A percentile compares a stretch with the other conserved stretches of the same genome.
phyloP scores from a whole-genome alignment of 2,329 filamentous ascomycete species.

The Hypoxylon sp. region DNA sequence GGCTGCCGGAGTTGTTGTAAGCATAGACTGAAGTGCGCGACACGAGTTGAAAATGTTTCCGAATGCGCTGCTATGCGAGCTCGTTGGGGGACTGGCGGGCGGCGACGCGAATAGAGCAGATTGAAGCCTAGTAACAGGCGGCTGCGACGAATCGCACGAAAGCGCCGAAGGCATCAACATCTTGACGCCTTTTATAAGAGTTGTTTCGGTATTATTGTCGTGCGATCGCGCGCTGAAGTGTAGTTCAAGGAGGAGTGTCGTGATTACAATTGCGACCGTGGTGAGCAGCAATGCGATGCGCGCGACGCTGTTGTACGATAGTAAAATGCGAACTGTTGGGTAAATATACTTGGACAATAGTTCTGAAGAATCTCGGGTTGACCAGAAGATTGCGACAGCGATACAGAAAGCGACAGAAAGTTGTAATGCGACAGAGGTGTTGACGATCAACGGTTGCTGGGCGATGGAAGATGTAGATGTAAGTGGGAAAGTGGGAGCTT shows the following conservation, averaged over 20 bases:
- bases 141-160: conserved; percentile 67
- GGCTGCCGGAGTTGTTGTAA: conserved; percentile 57
- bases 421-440: conserved; percentile 33
- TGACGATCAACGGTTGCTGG: conserved; percentile 39
- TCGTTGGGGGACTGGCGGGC: conserved; percentile 67
- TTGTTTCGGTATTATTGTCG: conserved; percentile 14
- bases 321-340: conserved; percentile 10
- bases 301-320: conserved; percentile 6
- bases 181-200: conserved; percentile 40
- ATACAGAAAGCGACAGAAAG: conserved; percentile 16
- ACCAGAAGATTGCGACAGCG: conserved; percentile 9
- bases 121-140: conserved; percentile 60
- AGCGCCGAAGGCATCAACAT: conserved; percentile 73
- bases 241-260: conserved; percentile 16
- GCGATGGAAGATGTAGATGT: conserved; percentile 31
- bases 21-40: conserved; percentile 71
- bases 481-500: conserved; percentile 46
- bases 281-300: conserved; percentile 36
- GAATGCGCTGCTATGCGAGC: conserved; percentile 61
- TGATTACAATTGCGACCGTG: conserved; percentile 36
- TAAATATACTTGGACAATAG: conserved; percentile 5
- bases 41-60: conserved; percentile 70
- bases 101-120: conserved; percentile 68
- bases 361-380: conserved; percentile 3
- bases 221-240: conserved; percentile 5